Evolutionary conservation across 2,329 filamentous ascomycete genomes (phyloP), one percentile per base, ranked within the genome.

Genomic region (Emergomyces orientalis): DNA sequence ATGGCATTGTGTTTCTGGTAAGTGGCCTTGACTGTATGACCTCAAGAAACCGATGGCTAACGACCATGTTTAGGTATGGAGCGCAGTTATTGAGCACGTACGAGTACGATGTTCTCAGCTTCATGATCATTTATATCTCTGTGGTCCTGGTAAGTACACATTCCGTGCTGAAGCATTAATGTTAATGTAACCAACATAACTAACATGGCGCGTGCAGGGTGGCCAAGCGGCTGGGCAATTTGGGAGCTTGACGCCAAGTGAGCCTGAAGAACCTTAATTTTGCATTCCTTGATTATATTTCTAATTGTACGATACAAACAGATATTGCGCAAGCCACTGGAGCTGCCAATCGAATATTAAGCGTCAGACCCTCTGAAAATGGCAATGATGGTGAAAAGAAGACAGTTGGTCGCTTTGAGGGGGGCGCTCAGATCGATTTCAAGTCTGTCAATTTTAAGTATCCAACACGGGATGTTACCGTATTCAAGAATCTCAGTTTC

Each of bases 201-300:
- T 65, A 58, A 65, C 47, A 57, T 39, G 1, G 3, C 14, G 41
- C 13, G 25, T 27, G 43, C 34, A 89, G 66, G 86, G 86, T 1
- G 85, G 85, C 7, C 86, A 91, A 72, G 79, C 80, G 0, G 86
- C 87, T 0, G 88, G 86, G 0, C 82, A 87, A 65, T 84, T 86
- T 62, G 84, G 91, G 65, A 84, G 83, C 51, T 88, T 88, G 66
- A 84, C 84, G 0, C 84, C 86, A 7, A 88, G 74, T 67, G 64
- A 61, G 65, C 51, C 32, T 56, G 27, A 22, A 34, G 30, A 60
- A 34, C 9, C 32, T 8, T 27, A 4, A 25, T 6, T 54, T 19
- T 55, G 7, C 37, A 17, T n/a, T 4, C 30, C 30, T 22, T n/a
- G 9, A 9, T 19, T 14, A 19, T 34, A 43, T 54, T 32, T 22